Evolutionary conservation across 768 basidiomycete species (phyloP), one percentile per base, ranked within the genome.

Genomic region (Mycena galericulata): DNA sequence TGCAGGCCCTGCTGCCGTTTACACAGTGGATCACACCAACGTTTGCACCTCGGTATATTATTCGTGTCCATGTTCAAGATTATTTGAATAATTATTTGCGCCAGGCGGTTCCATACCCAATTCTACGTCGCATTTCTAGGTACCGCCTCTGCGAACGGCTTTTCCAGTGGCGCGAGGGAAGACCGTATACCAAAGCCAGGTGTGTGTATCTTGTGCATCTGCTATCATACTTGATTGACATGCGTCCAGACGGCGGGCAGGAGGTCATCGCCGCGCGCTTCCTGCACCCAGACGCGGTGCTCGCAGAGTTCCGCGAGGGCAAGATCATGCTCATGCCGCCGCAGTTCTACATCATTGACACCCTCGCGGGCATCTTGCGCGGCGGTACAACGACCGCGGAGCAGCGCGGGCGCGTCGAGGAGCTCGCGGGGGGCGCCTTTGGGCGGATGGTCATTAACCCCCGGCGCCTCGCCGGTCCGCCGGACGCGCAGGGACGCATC

Each of bases 1-100:
- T 79, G 11, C 74, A 79, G 17, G 79, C 84, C 1, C 78, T 93
- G 22, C 74, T 90, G n/a, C 90, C 90, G 1, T 92, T 93, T 75
- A 92, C 91, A 2, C 83, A 89, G 72, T 93, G 92, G 92, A 84
- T 92, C 56, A 92, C 92, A 2, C 92, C 92, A n/a, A 74, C 77
- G 11, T 84, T 80, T 30, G 72, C 78, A 29, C 85, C 88, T 36
- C 83, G 86, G 92, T 89, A 72, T 72, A 81, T 60, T 12, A 26
- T 26, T 40, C 17, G 22, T 14, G 14, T 3, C 30, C 34, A n/a
- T 59, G 11, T 34, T 46, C 11, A 41, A 27, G 36, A 71, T 46
- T 49, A 68, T 29, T 71, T 38, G 62, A 51, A 41, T 29, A 26
- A 20, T 38, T 20, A 36, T 36, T n/a, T 18, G 41, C n/a, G 34